Evolutionary conservation across 2,329 filamentous ascomycete genomes (phyloP), one percentile per base, ranked within the genome.

Genomic region (Cladosporium halotolerans): DNA sequence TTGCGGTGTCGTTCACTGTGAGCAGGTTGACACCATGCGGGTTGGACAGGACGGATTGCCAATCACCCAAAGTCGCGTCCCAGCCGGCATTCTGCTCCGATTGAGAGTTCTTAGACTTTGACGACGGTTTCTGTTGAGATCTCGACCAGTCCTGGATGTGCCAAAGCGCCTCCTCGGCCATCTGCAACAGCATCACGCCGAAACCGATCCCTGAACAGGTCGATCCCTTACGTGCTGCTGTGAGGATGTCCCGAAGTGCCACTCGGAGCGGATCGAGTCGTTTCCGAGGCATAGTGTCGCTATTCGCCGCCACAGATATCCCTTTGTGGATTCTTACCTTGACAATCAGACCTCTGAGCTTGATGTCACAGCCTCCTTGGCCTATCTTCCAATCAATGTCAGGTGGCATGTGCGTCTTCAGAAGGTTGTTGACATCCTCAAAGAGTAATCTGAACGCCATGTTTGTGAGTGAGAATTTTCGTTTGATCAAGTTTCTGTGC

Each of bases 1-100:
- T 47, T 18, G 56, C 54, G 1, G 51, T 56, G 41, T 57, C 55
- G 10, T 55, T 44, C n/a, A 53, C 45, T 9, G 44, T 57, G 3
- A 48, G 23, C 13, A 58, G 54, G 32, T 57, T 42, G 0, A 57
- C 43, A 16, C 51, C 50, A 14, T 34, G 33, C 10, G 50, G 41
- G 14, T 52, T 52, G 31, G 44, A 46, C 14, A 38, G 3, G 9
- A 46, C 11, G 0, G 44, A 46, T n/a, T 33, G 31, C 31, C 14
- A 36, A 9, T 46, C 32, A 18, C 44, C 16, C n/a, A 14, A 46
- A 23, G 44, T 36, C 10, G 44, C 44, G 14, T 46, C 44, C 44
- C 44, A 46, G 16, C 14, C 44, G 16, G 5, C 41, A 19, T 9
- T 16, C 3, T 28, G 23, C 5, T 7, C 23, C 23, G 7, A 28